These are phyloP conservation scores for Clohesyomyces aquaticus DNA, from an alignment of 495 filamentous ascomycete species.

Conservation along the genomic window DNA sequence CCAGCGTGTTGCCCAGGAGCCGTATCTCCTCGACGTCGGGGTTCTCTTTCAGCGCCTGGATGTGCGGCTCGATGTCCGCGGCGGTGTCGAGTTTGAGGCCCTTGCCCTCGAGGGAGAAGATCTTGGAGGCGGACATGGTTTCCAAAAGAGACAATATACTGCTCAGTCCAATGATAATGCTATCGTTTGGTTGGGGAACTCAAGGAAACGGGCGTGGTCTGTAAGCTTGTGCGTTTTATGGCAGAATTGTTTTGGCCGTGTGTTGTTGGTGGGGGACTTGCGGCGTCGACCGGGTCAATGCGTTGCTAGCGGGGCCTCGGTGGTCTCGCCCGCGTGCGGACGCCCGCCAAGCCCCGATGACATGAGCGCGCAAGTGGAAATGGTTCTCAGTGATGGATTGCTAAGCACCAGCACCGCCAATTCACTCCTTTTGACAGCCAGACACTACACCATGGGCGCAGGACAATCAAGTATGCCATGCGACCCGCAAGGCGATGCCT, in stretches of 20 bases:
- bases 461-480: conserved; percentile 36
- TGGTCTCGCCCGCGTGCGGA: no score
- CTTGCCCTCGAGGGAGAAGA: conserved; percentile 89
- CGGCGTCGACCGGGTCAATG: no score
- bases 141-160: conserved; percentile 42
- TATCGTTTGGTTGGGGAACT: not conserved
- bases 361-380: not conserved
- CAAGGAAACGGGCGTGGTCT: not conserved
- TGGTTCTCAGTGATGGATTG: conserved; percentile 14
- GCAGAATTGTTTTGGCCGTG: conserved; percentile 27
- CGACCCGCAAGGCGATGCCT: not conserved
- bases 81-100: conserved; percentile 88
- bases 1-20: conserved; percentile 87
- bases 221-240: not conserved
- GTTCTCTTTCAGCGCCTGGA: conserved; percentile 70
- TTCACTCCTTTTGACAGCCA: not conserved
- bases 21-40: conserved; percentile 79
- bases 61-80: conserved; percentile 82
- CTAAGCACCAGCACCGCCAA: conserved; percentile 20
- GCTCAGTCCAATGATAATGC: conserved; percentile 21
- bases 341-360: not conserved
- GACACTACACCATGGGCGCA: conserved; percentile 38
- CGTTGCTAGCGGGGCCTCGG: no score
- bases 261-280: conserved; percentile 29
- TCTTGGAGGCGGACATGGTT: conserved; percentile 62